Conservation (phyloP, 192 early-diverging fungal genomes). For the Backusella psychrophila region DNA sequence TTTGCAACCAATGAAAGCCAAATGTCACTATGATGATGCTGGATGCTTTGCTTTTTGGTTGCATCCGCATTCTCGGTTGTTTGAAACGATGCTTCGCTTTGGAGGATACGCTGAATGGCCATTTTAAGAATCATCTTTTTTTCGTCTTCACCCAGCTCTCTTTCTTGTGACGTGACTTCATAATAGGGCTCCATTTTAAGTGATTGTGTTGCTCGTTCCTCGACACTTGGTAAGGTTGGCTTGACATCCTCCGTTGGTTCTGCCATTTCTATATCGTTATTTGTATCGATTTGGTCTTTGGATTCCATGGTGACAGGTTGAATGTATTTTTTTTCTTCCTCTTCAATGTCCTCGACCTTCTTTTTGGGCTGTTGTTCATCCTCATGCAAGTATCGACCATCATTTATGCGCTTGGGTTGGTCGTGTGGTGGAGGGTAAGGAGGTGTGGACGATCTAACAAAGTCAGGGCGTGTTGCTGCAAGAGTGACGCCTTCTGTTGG, state of each 20-base stretch:
- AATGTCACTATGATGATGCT: background rate
- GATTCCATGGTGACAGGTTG: background rate
- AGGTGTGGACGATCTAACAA: conserved; percentile 8
- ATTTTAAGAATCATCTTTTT: conserved; percentile 25
- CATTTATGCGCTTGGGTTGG: background rate
- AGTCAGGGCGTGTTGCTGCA: background rate
- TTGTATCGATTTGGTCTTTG: no score
- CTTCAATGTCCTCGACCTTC: background rate
- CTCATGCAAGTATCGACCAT: background rate
- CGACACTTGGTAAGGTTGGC: conserved; percentile 14
- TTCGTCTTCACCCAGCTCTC: conserved; percentile 15
- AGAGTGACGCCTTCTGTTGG: conserved; percentile 1
- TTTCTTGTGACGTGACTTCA: conserved; percentile 19
- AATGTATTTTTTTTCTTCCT: background rate
- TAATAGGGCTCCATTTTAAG: conserved; percentile 42
- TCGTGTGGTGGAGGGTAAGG: conserved; percentile 14
- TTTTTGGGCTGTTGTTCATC: background rate
- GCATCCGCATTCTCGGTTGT: background rate
- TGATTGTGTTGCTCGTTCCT: conserved; percentile 32
- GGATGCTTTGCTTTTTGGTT: background rate
- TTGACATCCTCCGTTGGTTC: background rate
- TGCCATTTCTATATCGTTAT: background rate
- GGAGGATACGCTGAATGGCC: conserved; percentile 30
- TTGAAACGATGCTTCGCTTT: conserved; percentile 18
- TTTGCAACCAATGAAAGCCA: conserved; percentile 25